Evolutionary conservation across 495 filamentous ascomycete genomes (phyloP), one percentile per base, ranked within the genome.

Genomic region (Aspergillus ellipticus): DNA sequence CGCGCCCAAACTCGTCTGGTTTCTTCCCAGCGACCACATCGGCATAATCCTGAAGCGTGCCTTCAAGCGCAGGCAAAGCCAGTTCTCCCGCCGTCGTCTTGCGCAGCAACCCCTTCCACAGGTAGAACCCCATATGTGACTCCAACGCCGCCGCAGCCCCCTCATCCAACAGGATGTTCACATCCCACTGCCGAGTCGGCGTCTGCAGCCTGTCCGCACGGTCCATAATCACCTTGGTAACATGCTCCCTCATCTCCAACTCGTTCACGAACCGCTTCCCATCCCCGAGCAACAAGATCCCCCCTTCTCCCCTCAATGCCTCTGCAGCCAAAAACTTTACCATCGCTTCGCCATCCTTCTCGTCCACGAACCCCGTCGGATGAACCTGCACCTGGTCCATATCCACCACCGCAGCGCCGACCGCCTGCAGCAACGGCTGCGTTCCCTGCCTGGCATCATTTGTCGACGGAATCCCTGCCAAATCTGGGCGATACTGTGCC

Each of bases 291-390:
- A 65, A 19, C 50, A 86, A 46, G 13, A 85, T 73, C 0, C 82
- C 83, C 4, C 82, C 83, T 60, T 85, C 82, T 0, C 82, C 82
- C 0, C 82, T 64, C 26, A 86, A 62, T 45, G 82, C 70, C 64
- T 86, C 83, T 0, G 83, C 82, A 0, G 83, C 82, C n/a, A 85
- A 73, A 59, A 86, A 80, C 64, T 85, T 84, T 29, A 82, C 67
- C 31, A 62, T 55, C 63, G 60, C 63, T 13, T 16, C 19, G 4
- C 22, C n/a, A 13, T 61, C 58, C 28, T 54, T 73, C 0, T 76
- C 76, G 57, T 87, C 84, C 5, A 87, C 68, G 57, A 88, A 82
- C 0, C 83, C 82, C 1, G 85, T 87, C 13, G 85, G 85, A 63
- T 66, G 63, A 13, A 66, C 57, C 51, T 66, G 63, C 17, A 66